phyloP scores from a whole-genome alignment of 179 eudicot genomes.

The Camellia oleifera region DNA sequence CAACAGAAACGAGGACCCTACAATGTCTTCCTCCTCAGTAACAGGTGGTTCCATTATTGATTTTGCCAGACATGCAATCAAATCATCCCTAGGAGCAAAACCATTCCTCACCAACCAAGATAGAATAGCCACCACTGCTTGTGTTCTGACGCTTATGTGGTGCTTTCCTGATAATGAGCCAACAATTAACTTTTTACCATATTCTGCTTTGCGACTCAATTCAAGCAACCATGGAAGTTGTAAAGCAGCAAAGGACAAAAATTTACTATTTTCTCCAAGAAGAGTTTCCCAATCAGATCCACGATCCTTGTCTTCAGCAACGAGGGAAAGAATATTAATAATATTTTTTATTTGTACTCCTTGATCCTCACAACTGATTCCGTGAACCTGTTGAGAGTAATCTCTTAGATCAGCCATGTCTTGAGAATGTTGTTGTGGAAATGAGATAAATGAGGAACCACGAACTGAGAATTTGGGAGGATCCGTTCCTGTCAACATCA shows the following conservation, averaged over 20 bases:
- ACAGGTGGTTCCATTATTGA: constrained; percentile 87
- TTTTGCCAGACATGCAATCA: constrained; percentile 78
- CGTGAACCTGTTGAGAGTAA: constrained; percentile 36
- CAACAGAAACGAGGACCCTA: constrained; percentile 84
- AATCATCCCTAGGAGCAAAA: constrained; percentile 83
- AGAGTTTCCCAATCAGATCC: constrained; percentile 62
- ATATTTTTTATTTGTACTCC: constrained; percentile 41
- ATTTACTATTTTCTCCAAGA: constrained; percentile 61
- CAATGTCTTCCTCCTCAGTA: constrained; percentile 78
- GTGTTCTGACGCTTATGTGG: constrained; percentile 51
- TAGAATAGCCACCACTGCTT: constrained; percentile 63
- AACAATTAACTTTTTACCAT: constrained; percentile 45
- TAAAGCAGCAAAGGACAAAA: constrained; percentile 65
- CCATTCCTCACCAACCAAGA: constrained; percentile 89
- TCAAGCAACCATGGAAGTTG: constrained; percentile 93
- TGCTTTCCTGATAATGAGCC: constrained; percentile 40
- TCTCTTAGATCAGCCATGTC: constrained; percentile 27
- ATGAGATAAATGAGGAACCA: constrained; percentile 31
- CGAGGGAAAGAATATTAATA: constrained; percentile 47
- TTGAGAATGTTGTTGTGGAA: constrained; percentile 30
- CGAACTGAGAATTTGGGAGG: constrained; percentile 44
- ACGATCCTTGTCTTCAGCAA: constrained; percentile 56
- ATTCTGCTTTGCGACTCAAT: constrained; percentile 51
- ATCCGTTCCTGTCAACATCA: constrained; percentile 52
- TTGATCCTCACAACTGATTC: constrained; percentile 36